Evolutionary conservation across 257 asterid genomes (phyloP), one percentile per base, ranked within the genome.

Genomic region (Handroanthus guayacan): DNA sequence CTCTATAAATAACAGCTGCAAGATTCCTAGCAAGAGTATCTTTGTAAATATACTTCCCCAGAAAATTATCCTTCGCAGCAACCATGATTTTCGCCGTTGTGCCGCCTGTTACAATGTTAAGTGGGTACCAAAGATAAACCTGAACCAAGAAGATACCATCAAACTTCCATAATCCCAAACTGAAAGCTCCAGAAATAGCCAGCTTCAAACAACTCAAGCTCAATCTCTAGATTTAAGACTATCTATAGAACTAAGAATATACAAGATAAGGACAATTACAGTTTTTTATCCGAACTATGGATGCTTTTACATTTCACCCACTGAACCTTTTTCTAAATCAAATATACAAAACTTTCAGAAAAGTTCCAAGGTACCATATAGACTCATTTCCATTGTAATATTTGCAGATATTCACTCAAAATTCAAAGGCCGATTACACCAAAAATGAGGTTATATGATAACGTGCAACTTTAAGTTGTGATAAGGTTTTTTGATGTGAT

Each of bases 41-140:
- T 75, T 93, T 95, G 89, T 95, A 95, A 62, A 95, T 93, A 78
- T 93, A 95, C 70, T 95, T 95, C 51, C 98, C 99, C 17, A 95
- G 81, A 75, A 93, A 93, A 81, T 89, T 95, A 85, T 93, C 97
- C 82, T 95, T 93, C 16, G 98, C 99, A 72, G 98, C 92, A 38
- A 95, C 89, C 97, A 95, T 95, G 79, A 95, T 91, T 81, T 95
- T 95, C 0, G 97, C 98, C 16, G 98, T 95, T 9, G 99, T 93
- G 41, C 98, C 99, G 66, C 98, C 99, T 3, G 98, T 89, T 41
- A 95, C 89, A 57, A 95, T 85, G 79, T 86, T 95, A 60, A 95
- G 92, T 1, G 98, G 98, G 82, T 91, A 95, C 99, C 99, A 95
- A 72, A 93, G 93, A 75, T 95, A 91, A 36, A 95, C 97, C 97